Evolutionary conservation across 78 protist species (phyloP).

Genomic region (Bigelowiella natans): DNA sequence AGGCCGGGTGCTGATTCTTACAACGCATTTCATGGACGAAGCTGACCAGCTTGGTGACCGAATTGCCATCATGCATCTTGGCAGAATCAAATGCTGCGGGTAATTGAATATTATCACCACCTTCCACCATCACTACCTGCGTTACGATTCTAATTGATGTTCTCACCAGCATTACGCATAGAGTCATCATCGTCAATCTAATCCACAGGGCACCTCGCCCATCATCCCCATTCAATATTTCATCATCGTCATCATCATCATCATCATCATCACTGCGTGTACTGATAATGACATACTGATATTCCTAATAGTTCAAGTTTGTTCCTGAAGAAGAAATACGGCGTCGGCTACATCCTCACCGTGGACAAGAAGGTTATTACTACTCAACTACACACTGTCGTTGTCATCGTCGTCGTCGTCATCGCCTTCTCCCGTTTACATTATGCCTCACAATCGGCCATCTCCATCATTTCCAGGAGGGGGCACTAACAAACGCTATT

Average conservation of each 20-base stretch:
- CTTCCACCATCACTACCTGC: background rate
- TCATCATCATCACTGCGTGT: conserved; percentile 14
- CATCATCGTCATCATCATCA: conserved; percentile 14
- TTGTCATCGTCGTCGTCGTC: too few species aligned
- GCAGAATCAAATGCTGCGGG: too few species aligned
- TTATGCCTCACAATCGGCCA: too few species aligned
- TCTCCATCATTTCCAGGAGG: too few species aligned
- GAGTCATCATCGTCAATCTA: background rate
- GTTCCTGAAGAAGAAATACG: too few species aligned
- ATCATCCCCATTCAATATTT: background rate
- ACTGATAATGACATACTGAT: too few species aligned
- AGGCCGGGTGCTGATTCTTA: conserved; percentile 9
- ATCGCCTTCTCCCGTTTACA: too few species aligned
- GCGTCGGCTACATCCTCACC: too few species aligned
- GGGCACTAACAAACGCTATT: too few species aligned
- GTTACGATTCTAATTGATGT: background rate
- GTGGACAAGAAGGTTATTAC: too few species aligned
- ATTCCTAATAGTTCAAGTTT: too few species aligned
- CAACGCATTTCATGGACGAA: conserved; percentile 22
- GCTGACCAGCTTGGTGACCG: conserved; percentile 5
- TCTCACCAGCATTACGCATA: background rate
- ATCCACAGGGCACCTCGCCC: background rate
- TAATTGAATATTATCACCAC: background rate
- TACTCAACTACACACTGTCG: too few species aligned
- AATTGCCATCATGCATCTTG: background rate